phyloP scores from a whole-genome alignment of 176 grass and related monocot species.

The Musa acuminata region DNA sequence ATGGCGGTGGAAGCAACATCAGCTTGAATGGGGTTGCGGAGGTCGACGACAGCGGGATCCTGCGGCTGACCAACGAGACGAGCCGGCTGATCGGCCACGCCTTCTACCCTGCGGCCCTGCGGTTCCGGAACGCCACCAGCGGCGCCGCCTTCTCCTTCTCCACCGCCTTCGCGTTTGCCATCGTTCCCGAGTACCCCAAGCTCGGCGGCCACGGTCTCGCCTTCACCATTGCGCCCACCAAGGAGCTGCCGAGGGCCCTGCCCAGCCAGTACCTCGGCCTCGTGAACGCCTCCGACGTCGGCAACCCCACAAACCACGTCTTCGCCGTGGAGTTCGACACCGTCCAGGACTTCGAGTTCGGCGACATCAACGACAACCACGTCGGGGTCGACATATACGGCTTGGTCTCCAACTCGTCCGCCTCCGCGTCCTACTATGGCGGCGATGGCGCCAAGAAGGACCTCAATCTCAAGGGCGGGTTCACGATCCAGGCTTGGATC shows the following conservation, averaged over 20 bases:
- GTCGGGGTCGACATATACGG: slow-evolving; percentile 68
- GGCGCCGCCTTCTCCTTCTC: slow-evolving; percentile 66
- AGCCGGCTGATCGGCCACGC: slow-evolving; percentile 47
- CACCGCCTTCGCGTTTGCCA: slow-evolving; percentile 52
- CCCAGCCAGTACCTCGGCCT: slow-evolving; percentile 80
- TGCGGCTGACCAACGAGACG: slow-evolving; percentile 66
- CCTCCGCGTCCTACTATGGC: slow-evolving; percentile 27
- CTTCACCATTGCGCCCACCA: slow-evolving; percentile 45
- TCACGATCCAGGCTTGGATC: slow-evolving; percentile 53
- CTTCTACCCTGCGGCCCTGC: slow-evolving; percentile 23
- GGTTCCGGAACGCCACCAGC: slow-evolving; percentile 36
- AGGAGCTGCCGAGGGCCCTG: slow-evolving; percentile 46
- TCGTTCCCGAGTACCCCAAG: slow-evolving; percentile 67
- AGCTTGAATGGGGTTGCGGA: slow-evolving; percentile 44
- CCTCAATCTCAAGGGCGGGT: slow-evolving; percentile 55
- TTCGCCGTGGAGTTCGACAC: slow-evolving; percentile 93
- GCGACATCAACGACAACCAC: slow-evolving; percentile 84
- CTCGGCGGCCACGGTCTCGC: slow-evolving; percentile 71
- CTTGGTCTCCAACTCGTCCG: slow-evolving; percentile 45
- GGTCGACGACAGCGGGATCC: slow-evolving; percentile 34
- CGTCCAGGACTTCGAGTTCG: slow-evolving; percentile 90
- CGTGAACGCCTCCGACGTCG: slow-evolving; percentile 39
- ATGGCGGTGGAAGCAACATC: slow-evolving; percentile 4
- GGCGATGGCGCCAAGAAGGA: slow-evolving; percentile 2
- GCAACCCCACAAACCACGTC: slow-evolving; percentile 73